A percentile compares a stretch with the other conserved stretches of the same genome.
Evolutionary conservation across 116 monocot species (phyloP).

Genomic region (Phalaenopsis hybrid): DNA sequence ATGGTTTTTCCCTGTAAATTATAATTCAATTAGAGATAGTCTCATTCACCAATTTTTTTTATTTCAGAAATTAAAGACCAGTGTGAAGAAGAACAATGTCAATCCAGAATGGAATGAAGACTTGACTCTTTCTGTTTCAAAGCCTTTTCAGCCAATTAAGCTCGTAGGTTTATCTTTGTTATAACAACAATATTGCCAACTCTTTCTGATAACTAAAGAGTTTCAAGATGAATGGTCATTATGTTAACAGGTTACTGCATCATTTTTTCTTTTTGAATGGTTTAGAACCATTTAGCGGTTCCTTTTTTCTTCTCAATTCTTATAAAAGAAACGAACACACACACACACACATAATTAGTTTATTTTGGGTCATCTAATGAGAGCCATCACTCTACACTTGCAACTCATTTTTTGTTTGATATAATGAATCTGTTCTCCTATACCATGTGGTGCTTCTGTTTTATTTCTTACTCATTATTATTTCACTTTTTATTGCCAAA

Average conservation of each 20-base stretch:
- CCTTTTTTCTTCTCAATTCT: no score
- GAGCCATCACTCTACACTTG: no score
- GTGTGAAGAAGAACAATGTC: constrained; percentile 44
- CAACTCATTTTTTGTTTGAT: no score
- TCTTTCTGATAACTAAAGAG: background rate
- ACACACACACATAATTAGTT: no score
- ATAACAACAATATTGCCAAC: background rate
- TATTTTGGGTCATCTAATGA: no score
- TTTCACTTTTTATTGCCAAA: no score
- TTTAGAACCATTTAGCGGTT: no score
- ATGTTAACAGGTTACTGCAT: background rate
- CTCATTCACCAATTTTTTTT: background rate
- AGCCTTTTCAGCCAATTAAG: constrained; percentile 32
- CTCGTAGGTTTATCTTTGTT: constrained; percentile 29
- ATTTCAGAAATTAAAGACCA: constrained; percentile 67
- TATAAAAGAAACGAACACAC: no score
- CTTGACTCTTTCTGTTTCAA: constrained; percentile 45
- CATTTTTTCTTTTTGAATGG: no score
- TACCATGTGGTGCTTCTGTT: no score
- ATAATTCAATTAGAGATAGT: background rate
- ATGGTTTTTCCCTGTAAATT: background rate
- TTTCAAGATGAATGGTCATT: background rate
- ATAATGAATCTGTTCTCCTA: no score
- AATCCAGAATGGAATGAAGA: constrained; percentile 84
- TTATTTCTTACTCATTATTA: no score